Evolutionary conservation across 2,329 filamentous ascomycete species (phyloP).

Genomic region (Fusarium veterinarium): DNA sequence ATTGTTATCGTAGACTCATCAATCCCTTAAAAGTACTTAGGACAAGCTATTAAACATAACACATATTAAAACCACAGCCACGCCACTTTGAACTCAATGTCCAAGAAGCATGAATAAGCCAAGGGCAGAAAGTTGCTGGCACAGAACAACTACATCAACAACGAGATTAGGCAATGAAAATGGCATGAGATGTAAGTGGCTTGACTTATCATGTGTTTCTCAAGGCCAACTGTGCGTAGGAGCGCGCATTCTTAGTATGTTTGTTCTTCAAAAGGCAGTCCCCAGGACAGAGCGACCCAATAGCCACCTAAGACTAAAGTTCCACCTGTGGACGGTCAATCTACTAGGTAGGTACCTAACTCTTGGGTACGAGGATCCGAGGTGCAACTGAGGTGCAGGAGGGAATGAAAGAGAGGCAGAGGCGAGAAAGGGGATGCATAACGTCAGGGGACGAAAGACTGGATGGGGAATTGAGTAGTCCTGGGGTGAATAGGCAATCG

Average conservation of each 20-base stretch:
- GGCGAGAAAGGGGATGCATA: slow-evolving; percentile 34
- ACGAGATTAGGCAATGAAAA: neutral
- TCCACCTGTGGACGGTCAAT: neutral
- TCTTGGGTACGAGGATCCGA: slow-evolving; percentile 4
- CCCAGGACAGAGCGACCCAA: slow-evolving; percentile 1
- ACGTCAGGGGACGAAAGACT: slow-evolving; percentile 25
- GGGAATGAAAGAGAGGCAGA: slow-evolving; percentile 8
- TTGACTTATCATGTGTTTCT: neutral
- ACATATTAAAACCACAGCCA: neutral
- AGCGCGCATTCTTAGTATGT: slow-evolving; percentile 18
- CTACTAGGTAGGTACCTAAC: neutral
- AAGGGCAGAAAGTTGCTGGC: neutral
- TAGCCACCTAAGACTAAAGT: neutral
- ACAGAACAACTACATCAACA: neutral
- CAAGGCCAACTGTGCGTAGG: neutral
- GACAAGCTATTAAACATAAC: neutral
- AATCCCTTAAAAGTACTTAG: neutral
- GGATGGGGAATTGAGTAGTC: slow-evolving; percentile 30
- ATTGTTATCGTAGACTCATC: neutral
- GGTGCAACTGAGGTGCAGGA: slow-evolving; percentile 23
- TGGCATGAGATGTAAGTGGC: neutral
- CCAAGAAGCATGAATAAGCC: neutral
- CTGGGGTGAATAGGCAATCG: slow-evolving; percentile 4
- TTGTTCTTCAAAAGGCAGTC: neutral
- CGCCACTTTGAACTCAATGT: neutral